Evolutionary conservation across 78 protist species (phyloP).

Genomic region (Cavenderia fasciculata): DNA sequence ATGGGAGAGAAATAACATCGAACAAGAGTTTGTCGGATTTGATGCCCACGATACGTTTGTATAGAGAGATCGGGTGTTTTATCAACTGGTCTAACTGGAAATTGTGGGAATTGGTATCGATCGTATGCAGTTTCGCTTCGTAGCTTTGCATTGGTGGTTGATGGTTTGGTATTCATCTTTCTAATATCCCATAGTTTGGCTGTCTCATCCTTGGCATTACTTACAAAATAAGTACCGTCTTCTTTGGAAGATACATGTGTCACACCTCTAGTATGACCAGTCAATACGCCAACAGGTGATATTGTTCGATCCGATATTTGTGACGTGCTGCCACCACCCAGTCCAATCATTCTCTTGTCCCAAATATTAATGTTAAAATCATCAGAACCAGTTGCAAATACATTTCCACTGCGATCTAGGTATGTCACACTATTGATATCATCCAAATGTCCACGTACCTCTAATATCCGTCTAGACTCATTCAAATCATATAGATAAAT

Average conservation of each 20-base stretch:
- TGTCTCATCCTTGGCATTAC: slow-evolving; percentile 83
- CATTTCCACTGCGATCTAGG: slow-evolving; percentile 32
- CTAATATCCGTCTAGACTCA: background rate
- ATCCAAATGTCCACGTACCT: slow-evolving; percentile 47
- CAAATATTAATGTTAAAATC: slow-evolving; percentile 78
- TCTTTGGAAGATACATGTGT: slow-evolving; percentile 80
- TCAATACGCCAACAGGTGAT: slow-evolving; percentile 75
- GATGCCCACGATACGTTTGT: slow-evolving; percentile 81
- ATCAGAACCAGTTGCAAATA: slow-evolving; percentile 78
- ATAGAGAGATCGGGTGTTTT: slow-evolving; percentile 50
- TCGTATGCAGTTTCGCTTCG: background rate
- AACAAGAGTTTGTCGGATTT: slow-evolving; percentile 78
- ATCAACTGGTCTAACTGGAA: background rate
- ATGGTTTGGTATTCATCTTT: slow-evolving; percentile 32
- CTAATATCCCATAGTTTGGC: slow-evolving; percentile 92
- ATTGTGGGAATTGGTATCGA: background rate
- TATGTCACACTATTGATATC: slow-evolving; percentile 83
- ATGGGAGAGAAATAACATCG: slow-evolving; percentile 85
- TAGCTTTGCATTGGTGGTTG: background rate
- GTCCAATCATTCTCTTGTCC: slow-evolving; percentile 81
- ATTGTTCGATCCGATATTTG: background rate
- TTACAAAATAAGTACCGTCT: slow-evolving; percentile 81
- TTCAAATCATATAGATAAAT: slow-evolving; percentile 78
- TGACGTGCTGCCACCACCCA: too few relatives aligned
- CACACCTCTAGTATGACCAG: slow-evolving; percentile 84